Conservation (phyloP, 768 basidiomycete genomes). For the Pleurotus sapidus region DNA sequence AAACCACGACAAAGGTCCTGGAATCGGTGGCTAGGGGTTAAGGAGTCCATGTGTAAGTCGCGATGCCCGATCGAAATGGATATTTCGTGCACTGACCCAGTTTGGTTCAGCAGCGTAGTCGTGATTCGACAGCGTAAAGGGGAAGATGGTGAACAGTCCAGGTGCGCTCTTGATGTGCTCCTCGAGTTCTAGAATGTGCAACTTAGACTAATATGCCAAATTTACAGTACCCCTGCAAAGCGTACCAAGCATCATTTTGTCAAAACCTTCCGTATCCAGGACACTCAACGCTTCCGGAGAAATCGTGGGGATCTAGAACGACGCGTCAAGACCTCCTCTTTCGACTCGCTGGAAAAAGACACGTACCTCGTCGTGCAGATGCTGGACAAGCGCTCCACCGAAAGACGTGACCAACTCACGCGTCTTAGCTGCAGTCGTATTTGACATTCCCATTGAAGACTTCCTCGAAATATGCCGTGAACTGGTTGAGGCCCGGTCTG, state of each 20-base stretch:
- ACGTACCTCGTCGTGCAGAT: slow-evolving; percentile 24
- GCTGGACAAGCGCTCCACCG: slow-evolving; percentile 17
- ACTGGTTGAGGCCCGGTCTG: slow-evolving; percentile 14
- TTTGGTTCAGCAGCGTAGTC: slow-evolving; percentile 14
- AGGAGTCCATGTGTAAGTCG: neutral
- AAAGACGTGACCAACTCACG: slow-evolving; percentile 17
- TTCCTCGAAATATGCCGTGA: slow-evolving; percentile 17
- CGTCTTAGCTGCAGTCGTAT: slow-evolving; percentile 17
- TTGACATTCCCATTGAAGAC: slow-evolving; percentile 8
- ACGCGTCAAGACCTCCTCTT: neutral
- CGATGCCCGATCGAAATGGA: neutral
- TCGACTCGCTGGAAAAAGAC: too few species aligned
- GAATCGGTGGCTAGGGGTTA: slow-evolving; percentile 14
- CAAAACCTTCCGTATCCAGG: neutral
- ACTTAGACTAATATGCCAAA: neutral
- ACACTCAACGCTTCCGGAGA: neutral
- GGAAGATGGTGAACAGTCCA: slow-evolving; percentile 14
- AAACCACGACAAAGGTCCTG: slow-evolving; percentile 18
- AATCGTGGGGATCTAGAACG: neutral
- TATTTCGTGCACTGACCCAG: slow-evolving; percentile 14
- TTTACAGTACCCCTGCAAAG: neutral
- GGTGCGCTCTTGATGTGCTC: slow-evolving; percentile 17
- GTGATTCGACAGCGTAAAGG: slow-evolving; percentile 18
- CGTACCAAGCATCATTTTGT: neutral
- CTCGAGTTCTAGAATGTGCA: slow-evolving; percentile 11